Base-by-base conservation (phyloP, 805 yeast genomes). In the Candida vaughaniae region DNA sequence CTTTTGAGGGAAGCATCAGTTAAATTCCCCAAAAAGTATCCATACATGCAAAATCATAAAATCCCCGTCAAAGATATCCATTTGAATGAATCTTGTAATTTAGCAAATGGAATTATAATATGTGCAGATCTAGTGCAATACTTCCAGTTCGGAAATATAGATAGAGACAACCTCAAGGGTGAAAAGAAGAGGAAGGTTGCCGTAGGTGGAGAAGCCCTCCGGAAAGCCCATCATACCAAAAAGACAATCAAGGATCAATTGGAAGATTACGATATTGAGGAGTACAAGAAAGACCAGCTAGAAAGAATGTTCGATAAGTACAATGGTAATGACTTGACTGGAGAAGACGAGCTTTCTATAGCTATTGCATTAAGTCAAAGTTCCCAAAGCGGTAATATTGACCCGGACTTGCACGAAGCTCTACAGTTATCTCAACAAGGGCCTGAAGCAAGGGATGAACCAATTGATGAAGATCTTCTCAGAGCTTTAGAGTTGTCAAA, bases 131-230 rank as follows among this genome's bases (percentile, higher is more conserved):
- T 58, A 2, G 54, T 70, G 1, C 77, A 73, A 41, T 69, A 69
- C 45, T 75, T 75, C 46, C 68, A 64, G 37, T 67, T 71, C 56
- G 79, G 77, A 1, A 68, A 64, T 22, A 46, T 49, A 14, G 51
- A 53, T 6, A 58, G 25, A 11, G 35, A 39, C 12, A 18, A 20
- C 14, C n/a, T 28, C 17, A 18, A 14, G 2, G 16, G 19, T 7
- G 20, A 31, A 17, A 18, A 26, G 39, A 27, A 38, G 33, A 47
- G 50, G 31, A 49, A 46, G 39, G 46, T 49, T 36, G 45, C 45
- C 15, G 48, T 47, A 22, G 35, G 39, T 3, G 49, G 47, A 1
- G 47, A 46, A 7, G 58, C 59, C 10, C 45, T 41, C 19, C 62
- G 64, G 25, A 42, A 40, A 43, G 39, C 26, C 16, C 49, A 48